Conservation (phyloP, 805 yeast genomes). For the Ogataea chonburiensis region DNA sequence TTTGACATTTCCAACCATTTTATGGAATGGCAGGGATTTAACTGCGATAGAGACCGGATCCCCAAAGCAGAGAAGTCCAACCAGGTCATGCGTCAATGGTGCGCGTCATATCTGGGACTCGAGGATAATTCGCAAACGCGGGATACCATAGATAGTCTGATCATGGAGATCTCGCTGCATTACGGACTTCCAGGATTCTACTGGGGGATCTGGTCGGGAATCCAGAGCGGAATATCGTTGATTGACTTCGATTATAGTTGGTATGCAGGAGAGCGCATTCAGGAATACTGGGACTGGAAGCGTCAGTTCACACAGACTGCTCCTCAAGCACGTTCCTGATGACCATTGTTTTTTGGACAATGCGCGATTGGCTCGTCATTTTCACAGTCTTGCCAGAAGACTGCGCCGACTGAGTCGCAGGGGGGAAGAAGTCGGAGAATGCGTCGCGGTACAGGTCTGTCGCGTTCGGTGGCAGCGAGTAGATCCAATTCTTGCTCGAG, state of each 20-base stretch:
- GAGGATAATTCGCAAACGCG: constrained; percentile 19
- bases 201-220: constrained; percentile 85
- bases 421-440: constrained; percentile 13
- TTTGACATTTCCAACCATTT: constrained; percentile 75
- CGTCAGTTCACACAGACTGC: constrained; percentile 18
- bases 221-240: constrained; percentile 64
- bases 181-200: constrained; percentile 82
- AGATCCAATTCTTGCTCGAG: constrained; percentile 60
- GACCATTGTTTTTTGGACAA: constrained; percentile 18
- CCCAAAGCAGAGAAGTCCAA: constrained; percentile 50
- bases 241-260: constrained; percentile 70
- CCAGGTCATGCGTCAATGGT: constrained; percentile 54
- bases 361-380: constrained; percentile 16
- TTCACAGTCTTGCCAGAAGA: constrained; percentile 9
- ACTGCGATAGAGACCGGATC: constrained; percentile 59
- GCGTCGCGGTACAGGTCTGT: constrained; percentile 34
- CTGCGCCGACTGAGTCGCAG: constrained; percentile 1
- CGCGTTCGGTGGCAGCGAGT: constrained; percentile 50
- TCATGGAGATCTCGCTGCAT: constrained; percentile 55
- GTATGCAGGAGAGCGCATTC: constrained; percentile 57
- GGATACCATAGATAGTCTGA: constrained; percentile 39
- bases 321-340: constrained; percentile 24
- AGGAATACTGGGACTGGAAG: constrained; percentile 74
- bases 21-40: constrained; percentile 81
- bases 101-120: constrained; percentile 49